Conservation (phyloP, 345 rosid genomes). For the Camelina neglecta region DNA sequence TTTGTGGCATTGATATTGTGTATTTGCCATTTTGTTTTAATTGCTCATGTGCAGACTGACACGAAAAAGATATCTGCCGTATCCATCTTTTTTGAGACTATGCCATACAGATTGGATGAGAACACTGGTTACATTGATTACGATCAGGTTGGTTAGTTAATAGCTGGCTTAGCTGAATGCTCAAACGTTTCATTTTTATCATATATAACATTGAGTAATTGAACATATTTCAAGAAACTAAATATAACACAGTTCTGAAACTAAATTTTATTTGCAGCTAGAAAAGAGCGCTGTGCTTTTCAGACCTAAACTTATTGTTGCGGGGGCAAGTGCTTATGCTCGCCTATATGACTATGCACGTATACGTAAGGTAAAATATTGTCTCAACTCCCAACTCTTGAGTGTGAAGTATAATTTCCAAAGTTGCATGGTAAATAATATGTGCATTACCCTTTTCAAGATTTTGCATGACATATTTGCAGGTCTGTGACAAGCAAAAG, state of each 20-base stretch:
- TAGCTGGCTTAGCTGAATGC: constrained; percentile 8
- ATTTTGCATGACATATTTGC: background rate
- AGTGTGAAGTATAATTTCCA: background rate
- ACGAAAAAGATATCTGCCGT: constrained; percentile 96
- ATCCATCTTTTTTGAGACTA: constrained; percentile 91
- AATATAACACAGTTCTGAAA: background rate
- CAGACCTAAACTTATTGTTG: constrained; percentile 94
- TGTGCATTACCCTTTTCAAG: too few species aligned
- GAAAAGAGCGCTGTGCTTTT: constrained; percentile 83
- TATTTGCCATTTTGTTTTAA: background rate
- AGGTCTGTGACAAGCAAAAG: constrained; percentile 98
- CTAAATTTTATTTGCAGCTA: constrained; percentile 54
- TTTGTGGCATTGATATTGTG: background rate
- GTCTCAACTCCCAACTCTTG: constrained; percentile 5
- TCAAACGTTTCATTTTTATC: background rate
- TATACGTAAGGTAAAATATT: constrained; percentile 71
- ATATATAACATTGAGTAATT: too few species aligned
- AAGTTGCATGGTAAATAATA: too few species aligned
- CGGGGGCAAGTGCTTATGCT: constrained; percentile 99
- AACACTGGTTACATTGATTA: constrained; percentile 91
- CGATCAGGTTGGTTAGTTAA: constrained; percentile 66
- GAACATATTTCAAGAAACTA: too few species aligned
- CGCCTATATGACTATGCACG: constrained; percentile 93
- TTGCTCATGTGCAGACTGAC: constrained; percentile 69
- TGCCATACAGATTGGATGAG: constrained; percentile 96